phyloP scores from a whole-genome alignment of 805 yeast species.

The Yarrowia hollandica region DNA sequence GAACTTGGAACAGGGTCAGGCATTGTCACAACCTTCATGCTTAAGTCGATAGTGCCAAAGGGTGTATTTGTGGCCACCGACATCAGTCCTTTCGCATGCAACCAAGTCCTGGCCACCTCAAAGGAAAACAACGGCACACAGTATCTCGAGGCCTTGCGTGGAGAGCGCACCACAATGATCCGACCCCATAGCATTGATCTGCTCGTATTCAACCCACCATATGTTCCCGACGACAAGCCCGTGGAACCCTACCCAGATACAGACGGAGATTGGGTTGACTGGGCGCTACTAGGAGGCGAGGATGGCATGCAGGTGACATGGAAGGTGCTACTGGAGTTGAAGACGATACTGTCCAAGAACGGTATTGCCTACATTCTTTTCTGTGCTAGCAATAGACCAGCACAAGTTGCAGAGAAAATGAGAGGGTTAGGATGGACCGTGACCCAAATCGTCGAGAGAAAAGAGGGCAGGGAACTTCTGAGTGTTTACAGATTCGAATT shows the following conservation, averaged over 20 bases:
- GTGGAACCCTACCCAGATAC: conserved; percentile 61
- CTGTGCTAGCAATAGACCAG: conserved; percentile 88
- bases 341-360: conserved; percentile 49
- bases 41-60: conserved; percentile 54
- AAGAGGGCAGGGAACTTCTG: conserved; percentile 95
- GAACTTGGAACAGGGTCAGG: conserved; percentile 96
- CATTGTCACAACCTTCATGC: conserved; percentile 75
- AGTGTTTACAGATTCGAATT: conserved; percentile 62
- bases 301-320: conserved; percentile 89
- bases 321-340: conserved; percentile 56
- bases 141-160: conserved; percentile 53
- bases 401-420: conserved; percentile 54
- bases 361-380: conserved; percentile 89
- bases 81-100: conserved; percentile 75
- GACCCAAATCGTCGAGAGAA: conserved; percentile 58
- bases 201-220: conserved; percentile 91
- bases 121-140: conserved; percentile 36
- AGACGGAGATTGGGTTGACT: conserved; percentile 73
- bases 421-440: conserved; percentile 53
- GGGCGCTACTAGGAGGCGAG: conserved; percentile 86
- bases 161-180: conserved; percentile 57
- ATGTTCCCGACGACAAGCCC: conserved; percentile 75
- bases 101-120: conserved; percentile 51
- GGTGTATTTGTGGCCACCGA: conserved; percentile 70
- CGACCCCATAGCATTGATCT: conserved; percentile 57